phyloP scores from a whole-genome alignment of 2,329 filamentous ascomycete genomes.

The Sporothrix globosa region DNA sequence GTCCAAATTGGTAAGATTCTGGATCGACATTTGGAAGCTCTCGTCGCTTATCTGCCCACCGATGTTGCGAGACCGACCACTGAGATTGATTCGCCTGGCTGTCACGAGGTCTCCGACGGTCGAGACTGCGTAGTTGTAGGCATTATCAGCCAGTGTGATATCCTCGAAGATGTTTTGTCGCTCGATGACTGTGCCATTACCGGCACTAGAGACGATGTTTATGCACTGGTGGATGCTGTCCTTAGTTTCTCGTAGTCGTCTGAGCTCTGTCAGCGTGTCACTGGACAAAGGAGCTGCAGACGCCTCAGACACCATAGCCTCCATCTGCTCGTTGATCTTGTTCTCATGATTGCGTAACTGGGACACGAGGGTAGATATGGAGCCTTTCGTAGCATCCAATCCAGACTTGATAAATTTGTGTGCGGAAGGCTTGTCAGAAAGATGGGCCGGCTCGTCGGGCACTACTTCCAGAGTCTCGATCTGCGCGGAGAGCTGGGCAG shows the following conservation, averaged over 20 bases:
- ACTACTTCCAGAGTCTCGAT: slow-evolving; percentile 1
- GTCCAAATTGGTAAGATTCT: not conserved
- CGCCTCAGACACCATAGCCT: not conserved
- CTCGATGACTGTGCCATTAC: slow-evolving; percentile 12
- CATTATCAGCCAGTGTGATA: slow-evolving; percentile 18
- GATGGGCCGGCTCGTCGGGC: slow-evolving; percentile 11
- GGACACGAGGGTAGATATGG: slow-evolving; percentile 17
- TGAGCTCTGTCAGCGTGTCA: slow-evolving; percentile 14
- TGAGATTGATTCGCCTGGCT: slow-evolving; percentile 19
- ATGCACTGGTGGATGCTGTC: slow-evolving; percentile 19
- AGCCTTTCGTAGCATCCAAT: not conserved
- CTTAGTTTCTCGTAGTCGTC: not conserved
- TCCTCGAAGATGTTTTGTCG: slow-evolving; percentile 14
- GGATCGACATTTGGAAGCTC: slow-evolving; percentile 4
- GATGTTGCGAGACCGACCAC: slow-evolving; percentile 7
- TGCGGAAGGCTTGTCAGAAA: slow-evolving; percentile 9
- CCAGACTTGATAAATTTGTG: slow-evolving; percentile 15
- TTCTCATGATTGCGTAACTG: slow-evolving; percentile 7
- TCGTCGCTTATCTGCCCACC: slow-evolving; percentile 17
- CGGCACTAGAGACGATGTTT: slow-evolving; percentile 15
- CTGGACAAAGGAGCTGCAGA: not conserved
- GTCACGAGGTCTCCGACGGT: slow-evolving; percentile 19
- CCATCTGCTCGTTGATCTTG: slow-evolving; percentile 8
- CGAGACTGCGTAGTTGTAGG: slow-evolving; percentile 7
- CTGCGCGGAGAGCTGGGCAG: slow-evolving; percentile 12